phyloP scores from a whole-genome alignment of 208 protist genomes.

The Willaertia magna region DNA sequence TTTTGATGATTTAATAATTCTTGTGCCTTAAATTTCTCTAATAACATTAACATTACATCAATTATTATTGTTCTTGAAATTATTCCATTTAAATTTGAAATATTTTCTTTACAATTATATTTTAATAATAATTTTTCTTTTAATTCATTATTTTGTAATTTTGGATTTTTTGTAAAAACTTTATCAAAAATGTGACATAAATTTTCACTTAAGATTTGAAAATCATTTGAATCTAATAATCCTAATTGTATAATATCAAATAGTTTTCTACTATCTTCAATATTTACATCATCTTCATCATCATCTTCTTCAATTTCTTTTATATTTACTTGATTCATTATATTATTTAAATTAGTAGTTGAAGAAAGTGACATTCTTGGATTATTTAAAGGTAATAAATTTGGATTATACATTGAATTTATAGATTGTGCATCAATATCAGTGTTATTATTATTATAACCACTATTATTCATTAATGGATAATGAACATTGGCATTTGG shows the following conservation, averaged over 20 bases:
- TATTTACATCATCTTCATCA: neutral
- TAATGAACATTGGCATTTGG: neutral
- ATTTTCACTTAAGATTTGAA: neutral
- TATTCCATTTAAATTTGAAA: neutral
- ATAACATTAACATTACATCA: neutral
- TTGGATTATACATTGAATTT: neutral
- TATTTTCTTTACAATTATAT: no score
- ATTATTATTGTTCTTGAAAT: neutral
- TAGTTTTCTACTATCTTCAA: neutral
- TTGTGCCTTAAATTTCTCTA: neutral
- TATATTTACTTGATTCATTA: neutral
- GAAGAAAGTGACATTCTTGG: no score
- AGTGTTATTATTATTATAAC: no score
- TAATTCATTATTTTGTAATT: neutral
- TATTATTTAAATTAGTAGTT: no score
- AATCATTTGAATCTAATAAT: neutral
- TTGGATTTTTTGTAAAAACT: neutral
- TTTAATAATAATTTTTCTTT: neutral
- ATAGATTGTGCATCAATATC: neutral
- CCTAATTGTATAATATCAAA: neutral
- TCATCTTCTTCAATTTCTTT: neutral
- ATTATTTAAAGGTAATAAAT: neutral
- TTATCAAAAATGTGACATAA: neutral
- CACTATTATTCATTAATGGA: neutral
- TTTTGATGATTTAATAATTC: neutral